Conservation (phyloP, 345 rosid genomes). For the Cardamine occulta region DNA sequence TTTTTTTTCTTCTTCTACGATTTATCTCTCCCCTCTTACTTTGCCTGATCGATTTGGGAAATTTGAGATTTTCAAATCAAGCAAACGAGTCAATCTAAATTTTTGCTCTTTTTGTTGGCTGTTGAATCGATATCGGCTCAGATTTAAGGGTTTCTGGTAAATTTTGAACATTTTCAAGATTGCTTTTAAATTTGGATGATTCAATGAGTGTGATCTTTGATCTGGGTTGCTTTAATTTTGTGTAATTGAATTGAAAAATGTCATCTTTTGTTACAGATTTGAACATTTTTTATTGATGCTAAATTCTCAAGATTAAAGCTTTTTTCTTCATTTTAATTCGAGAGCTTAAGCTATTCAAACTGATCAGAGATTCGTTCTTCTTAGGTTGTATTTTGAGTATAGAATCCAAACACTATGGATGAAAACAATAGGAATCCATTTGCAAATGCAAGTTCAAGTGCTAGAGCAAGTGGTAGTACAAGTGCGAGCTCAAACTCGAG, state of each 20-base stretch:
- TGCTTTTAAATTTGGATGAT: not conserved
- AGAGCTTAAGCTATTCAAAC: slow-evolving; percentile 5
- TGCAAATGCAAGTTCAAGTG: slow-evolving; percentile 43
- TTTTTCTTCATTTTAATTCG: not conserved
- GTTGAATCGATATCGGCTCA: not conserved
- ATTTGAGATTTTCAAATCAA: slow-evolving; percentile 20
- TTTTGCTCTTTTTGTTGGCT: not conserved
- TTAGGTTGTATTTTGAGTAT: slow-evolving; percentile 21
- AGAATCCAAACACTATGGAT: slow-evolving; percentile 19
- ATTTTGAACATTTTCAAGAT: slow-evolving; percentile 5
- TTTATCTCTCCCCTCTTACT: slow-evolving; percentile 2
- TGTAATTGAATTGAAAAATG: not conserved
- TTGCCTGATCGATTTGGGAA: slow-evolving; percentile 18
- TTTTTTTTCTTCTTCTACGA: slow-evolving; percentile 6
- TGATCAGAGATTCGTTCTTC: slow-evolving; percentile 14
- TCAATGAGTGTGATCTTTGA: slow-evolving; percentile 14
- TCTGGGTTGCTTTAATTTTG: slow-evolving; percentile 3
- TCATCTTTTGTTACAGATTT: not conserved
- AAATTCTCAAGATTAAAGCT: not conserved
- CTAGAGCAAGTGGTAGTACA: slow-evolving; percentile 47
- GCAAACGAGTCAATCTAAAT: not conserved
- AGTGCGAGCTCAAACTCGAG: slow-evolving; percentile 88
- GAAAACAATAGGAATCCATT: slow-evolving; percentile 39
- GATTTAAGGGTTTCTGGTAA: not conserved
- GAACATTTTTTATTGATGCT: slow-evolving; percentile 2